Evolutionary conservation across 805 yeast species (phyloP), one percentile per base, ranked within the genome.

Genomic region (Blastobotrys peoriensis): DNA sequence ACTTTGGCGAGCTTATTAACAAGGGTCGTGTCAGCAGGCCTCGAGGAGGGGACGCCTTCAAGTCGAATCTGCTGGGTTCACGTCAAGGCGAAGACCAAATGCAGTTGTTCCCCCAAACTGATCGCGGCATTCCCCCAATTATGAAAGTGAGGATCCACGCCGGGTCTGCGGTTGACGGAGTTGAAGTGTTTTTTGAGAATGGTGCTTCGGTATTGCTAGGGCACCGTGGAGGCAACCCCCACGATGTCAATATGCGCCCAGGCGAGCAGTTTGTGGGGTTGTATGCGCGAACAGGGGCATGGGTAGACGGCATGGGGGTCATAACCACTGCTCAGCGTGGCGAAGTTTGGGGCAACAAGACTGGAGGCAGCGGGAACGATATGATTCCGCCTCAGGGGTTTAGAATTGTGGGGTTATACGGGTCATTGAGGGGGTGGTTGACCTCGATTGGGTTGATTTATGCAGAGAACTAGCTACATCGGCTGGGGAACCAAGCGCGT

Each of bases 231-330:
- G 73, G 72, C 10, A 38, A 50, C 4, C 64, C 65, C n/a, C 53
- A 75, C 46, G 80, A 70, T 49, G 74, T 82, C 46, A 60, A 58
- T 1, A 55, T 88, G n/a, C 66, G 67, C 2, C 61, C 60, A 0
- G 85, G 79, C 38, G 96, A 91, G 58, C 47, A 52, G 6, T 66
- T 91, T 5, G 60, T 69, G 2, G 83, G 81, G 20, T 66, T 89
- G 44, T 70, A 73, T 36, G 65, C 87, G 38, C 71, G 95, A 51
- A 70, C 78, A 35, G 98, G 98, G 8, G 79, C 72, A 1, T 93
- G 98, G 97, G 69, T 93, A 3, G 98, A 93, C 68, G 96, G 83
- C 1, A 67, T 86, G 18, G 93, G 85, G 58, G 66, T 93, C 27
- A 69, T 79, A 16, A 84, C 95, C 2, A 49, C 47, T 33, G 21